Evolutionary conservation across 805 yeast genomes (phyloP).

Genomic region (Hanseniaspora valbyensis): DNA sequence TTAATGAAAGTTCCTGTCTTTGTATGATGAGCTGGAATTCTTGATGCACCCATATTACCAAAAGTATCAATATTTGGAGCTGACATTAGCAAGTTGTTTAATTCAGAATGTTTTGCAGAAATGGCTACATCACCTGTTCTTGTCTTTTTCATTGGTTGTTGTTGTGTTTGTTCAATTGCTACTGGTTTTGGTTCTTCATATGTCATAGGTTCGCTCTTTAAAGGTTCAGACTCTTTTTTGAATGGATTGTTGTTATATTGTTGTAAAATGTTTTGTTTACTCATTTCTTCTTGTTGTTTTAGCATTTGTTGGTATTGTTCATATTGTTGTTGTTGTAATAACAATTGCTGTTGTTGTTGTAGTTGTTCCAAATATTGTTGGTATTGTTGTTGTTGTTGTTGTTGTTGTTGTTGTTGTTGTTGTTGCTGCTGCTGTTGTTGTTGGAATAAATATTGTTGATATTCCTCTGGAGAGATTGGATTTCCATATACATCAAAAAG

Average conservation of each 20-base stretch:
- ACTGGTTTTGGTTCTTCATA: conserved; percentile 20
- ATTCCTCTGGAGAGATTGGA: conserved; percentile 30
- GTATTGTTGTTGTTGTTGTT: conserved; percentile 23
- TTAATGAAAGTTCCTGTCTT: conserved; percentile 68
- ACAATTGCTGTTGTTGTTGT: conserved; percentile 27
- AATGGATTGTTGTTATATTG: conserved; percentile 15
- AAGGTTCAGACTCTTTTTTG: conserved; percentile 19
- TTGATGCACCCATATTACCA: conserved; percentile 34
- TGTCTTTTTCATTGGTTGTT: conserved; percentile 35
- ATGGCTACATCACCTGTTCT: conserved; percentile 46
- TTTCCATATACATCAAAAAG: conserved; percentile 30
- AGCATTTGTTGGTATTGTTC: conserved; percentile 32
- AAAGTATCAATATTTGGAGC: conserved; percentile 93
- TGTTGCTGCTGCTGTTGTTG: conserved; percentile 25
- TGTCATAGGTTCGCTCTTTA: conserved; percentile 26
- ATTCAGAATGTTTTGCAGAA: conserved; percentile 52
- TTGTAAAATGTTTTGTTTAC: conserved; percentile 12
- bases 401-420: conserved; percentile 24
- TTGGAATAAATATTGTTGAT: conserved; percentile 26
- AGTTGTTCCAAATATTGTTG: conserved; percentile 25
- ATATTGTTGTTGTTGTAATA: conserved; percentile 23
- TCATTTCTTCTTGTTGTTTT: conserved; percentile 31
- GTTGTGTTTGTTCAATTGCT: conserved; percentile 17
- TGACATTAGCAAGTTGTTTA: conserved; percentile 65
- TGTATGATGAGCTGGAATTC: conserved; percentile 91